phyloP scores from a whole-genome alignment of 2,329 filamentous ascomycete genomes.

The Septoria linicola region DNA sequence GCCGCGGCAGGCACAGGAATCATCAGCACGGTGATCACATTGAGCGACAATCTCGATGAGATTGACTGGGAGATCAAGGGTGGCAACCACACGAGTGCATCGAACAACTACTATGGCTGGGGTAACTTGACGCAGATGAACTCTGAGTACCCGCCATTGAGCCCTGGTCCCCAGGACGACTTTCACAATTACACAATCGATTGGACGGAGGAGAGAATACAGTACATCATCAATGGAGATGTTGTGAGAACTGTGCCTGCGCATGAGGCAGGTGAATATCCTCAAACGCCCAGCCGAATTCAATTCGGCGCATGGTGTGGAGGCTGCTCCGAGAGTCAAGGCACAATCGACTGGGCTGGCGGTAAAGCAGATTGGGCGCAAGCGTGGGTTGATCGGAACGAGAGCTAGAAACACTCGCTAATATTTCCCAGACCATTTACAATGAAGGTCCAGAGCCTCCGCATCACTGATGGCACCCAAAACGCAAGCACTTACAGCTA shows the following conservation, averaged over 20 bases:
- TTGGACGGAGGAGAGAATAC: slow-evolving; percentile 66
- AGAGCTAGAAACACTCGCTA: neutral
- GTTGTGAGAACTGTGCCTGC: slow-evolving; percentile 62
- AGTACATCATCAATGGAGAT: slow-evolving; percentile 68
- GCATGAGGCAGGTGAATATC: slow-evolving; percentile 49
- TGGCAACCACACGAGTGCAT: slow-evolving; percentile 59
- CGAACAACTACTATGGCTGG: slow-evolving; percentile 77
- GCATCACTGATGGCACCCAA: slow-evolving; percentile 37
- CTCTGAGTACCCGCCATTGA: slow-evolving; percentile 60
- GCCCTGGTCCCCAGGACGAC: slow-evolving; percentile 54
- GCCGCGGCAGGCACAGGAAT: slow-evolving; percentile 73
- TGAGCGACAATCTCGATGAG: slow-evolving; percentile 82
- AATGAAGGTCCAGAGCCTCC: slow-evolving; percentile 39
- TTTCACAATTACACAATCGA: slow-evolving; percentile 69
- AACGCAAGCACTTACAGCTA: slow-evolving; percentile 43
- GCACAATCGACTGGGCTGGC: slow-evolving; percentile 42
- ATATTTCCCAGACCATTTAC: slow-evolving; percentile 34
- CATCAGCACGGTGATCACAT: slow-evolving; percentile 76
- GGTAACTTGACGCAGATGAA: slow-evolving; percentile 63
- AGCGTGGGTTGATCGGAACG: slow-evolving; percentile 31
- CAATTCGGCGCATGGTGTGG: slow-evolving; percentile 79
- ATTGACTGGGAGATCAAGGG: slow-evolving; percentile 85
- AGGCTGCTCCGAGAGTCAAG: slow-evolving; percentile 70
- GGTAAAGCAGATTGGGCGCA: slow-evolving; percentile 37
- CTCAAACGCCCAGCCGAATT: slow-evolving; percentile 72